A percentile compares a stretch with the other conserved stretches of the same genome.
These are phyloP conservation scores for Groenewaldozyma sp. DNA, from an alignment of 1,139 yeast species.

Conservation along the genomic window DNA sequence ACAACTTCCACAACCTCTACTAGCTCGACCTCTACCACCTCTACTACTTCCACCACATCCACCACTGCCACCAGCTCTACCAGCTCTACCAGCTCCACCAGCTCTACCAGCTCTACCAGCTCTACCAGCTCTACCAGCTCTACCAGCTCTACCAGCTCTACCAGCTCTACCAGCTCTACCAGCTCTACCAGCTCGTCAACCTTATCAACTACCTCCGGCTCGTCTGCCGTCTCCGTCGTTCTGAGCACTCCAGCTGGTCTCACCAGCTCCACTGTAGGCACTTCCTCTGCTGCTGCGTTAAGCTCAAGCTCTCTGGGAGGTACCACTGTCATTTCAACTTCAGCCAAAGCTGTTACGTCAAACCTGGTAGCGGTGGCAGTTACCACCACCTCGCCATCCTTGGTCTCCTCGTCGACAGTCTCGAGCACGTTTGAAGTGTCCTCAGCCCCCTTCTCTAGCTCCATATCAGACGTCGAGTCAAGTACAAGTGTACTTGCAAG, in stretches of 20 bases:
- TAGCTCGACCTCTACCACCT: slow-evolving; percentile 4
- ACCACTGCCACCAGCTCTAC: background rate
- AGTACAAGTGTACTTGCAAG: too few species aligned
- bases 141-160: background rate
- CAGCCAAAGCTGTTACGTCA: too few species aligned
- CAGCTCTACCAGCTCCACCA: slow-evolving; percentile 2
- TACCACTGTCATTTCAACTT: background rate
- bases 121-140: background rate
- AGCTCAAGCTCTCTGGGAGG: background rate
- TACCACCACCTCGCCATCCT: slow-evolving; percentile 11
- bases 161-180: background rate
- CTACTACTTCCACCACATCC: slow-evolving; percentile 7
- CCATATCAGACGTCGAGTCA: background rate
- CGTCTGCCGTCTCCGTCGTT: background rate
- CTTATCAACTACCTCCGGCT: background rate
- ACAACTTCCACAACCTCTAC: slow-evolving; percentile 5
- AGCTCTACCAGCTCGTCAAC: background rate
- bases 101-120: slow-evolving; percentile 6
- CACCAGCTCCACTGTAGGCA: background rate
- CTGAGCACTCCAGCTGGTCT: background rate
- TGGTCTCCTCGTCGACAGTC: slow-evolving; percentile 4
- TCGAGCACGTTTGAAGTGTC: slow-evolving; percentile 8
- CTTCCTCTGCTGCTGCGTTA: background rate
- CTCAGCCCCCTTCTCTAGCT: background rate
- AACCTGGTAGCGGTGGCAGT: slow-evolving; percentile 6